phyloP scores from a whole-genome alignment of 2,329 filamentous ascomycete genomes.

The Talaromyces islandicus region DNA sequence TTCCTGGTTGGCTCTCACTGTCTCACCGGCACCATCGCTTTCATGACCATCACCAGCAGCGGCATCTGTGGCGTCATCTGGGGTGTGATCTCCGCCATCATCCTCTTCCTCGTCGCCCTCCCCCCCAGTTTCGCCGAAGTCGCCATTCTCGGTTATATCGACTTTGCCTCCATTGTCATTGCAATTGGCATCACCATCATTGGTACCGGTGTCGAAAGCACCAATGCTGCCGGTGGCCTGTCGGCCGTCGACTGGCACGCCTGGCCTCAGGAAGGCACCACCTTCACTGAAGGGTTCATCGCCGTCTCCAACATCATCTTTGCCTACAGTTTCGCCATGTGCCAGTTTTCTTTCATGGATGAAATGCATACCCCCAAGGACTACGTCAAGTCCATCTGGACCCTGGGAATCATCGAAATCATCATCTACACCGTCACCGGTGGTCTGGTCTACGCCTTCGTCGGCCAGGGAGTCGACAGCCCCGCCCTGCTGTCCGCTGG shows the following conservation, averaged over 20 bases:
- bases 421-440: conserved; percentile 27
- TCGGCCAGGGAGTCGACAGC: conserved; percentile 25
- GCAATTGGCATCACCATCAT: conserved; percentile 32
- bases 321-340: conserved; percentile 41
- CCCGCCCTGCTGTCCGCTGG: conserved; percentile 27
- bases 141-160: conserved; percentile 32
- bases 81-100: conserved; percentile 37
- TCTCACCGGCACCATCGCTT: conserved; percentile 43
- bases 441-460: conserved; percentile 27
- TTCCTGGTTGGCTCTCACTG: conserved; percentile 40
- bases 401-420: conserved; percentile 26
- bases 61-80: conserved; percentile 38
- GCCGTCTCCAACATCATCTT: conserved; percentile 32
- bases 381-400: conserved; percentile 35
- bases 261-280: conserved; percentile 22
- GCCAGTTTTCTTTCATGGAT: conserved; percentile 29
- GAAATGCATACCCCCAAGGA: conserved; percentile 29
- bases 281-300: conserved; percentile 29
- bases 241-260: conserved; percentile 13
- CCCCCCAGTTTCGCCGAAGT: conserved; percentile 33
- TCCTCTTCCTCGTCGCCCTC: conserved; percentile 26
- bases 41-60: conserved; percentile 35
- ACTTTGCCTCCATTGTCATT: conserved; percentile 29
- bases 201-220: conserved; percentile 24
- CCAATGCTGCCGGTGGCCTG: conserved; percentile 19